These are phyloP conservation scores for Zizania palustris DNA, from an alignment of 202 grass and related monocot genomes.

Conservation along the genomic window DNA sequence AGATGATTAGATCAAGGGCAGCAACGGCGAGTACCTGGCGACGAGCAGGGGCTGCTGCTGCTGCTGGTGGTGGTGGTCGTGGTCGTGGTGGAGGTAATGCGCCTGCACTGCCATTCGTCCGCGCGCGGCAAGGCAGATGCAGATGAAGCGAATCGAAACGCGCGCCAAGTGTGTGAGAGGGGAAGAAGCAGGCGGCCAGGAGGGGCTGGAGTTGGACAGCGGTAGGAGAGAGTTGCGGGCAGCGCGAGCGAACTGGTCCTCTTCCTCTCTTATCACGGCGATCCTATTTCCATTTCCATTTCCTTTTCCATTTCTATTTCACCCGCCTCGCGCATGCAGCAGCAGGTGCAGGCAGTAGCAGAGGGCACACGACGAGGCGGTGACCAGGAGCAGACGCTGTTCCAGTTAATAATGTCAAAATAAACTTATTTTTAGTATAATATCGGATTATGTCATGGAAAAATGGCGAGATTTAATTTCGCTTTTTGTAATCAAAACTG, in stretches of 20 bases:
- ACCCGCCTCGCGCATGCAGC: constrained; percentile 37
- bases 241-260: constrained; percentile 53
- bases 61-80: not conserved
- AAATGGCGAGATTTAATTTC: not conserved
- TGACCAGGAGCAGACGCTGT: not conserved
- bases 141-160: not conserved
- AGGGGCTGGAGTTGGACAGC: constrained; percentile 9
- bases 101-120: constrained; percentile 46
- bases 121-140: not conserved
- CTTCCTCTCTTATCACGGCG: constrained; percentile 45
- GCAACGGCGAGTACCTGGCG: constrained; percentile 23
- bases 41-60: constrained; percentile 26
- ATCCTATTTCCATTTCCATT: not conserved
- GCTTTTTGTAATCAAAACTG: constrained; percentile 30
- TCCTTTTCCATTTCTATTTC: not conserved
- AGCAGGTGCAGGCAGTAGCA: not conserved
- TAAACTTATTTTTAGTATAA: no score
- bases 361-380: not conserved
- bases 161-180: constrained; percentile 36
- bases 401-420: no score
- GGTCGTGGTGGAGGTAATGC: constrained; percentile 28
- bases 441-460: constrained; percentile 10
- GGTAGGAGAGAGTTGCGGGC: constrained; percentile 48
- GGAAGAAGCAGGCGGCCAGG: not conserved
- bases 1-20: constrained; percentile 25